Evolutionary conservation across 2,329 filamentous ascomycete species (phyloP).

Genomic region (Sarocladiaceae sp.): DNA sequence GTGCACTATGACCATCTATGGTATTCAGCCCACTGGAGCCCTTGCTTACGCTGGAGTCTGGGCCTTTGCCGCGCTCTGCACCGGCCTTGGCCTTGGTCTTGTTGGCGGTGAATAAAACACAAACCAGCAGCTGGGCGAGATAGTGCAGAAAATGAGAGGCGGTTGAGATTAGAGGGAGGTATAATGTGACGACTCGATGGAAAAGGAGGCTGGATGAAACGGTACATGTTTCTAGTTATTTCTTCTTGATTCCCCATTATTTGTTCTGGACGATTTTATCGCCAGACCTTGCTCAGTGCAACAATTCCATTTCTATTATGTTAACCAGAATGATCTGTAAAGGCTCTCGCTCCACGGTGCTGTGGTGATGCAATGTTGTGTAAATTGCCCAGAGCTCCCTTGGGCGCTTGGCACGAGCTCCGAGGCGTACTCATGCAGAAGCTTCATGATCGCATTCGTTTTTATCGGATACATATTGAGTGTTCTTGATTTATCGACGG

Average conservation of each 20-base stretch:
- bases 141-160: not conserved
- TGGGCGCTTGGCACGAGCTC: too few relatives aligned
- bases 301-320: too few relatives aligned
- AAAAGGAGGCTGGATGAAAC: too few relatives aligned
- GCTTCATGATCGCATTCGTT: too few relatives aligned
- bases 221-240: not conserved
- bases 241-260: not conserved
- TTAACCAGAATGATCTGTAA: not conserved
- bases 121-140: not conserved
- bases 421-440: too few relatives aligned
- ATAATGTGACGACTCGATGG: not conserved
- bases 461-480: too few relatives aligned
- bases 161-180: not conserved
- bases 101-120: conserved; percentile 40
- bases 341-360: not conserved
- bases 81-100: conserved; percentile 51
- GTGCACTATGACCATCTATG: conserved; percentile 61
- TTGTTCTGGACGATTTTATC: not conserved
- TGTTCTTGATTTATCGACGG: too few relatives aligned
- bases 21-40: conserved; percentile 67
- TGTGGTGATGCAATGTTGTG: too few relatives aligned
- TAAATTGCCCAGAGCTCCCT: too few relatives aligned
- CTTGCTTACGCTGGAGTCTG: conserved; percentile 70
- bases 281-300: not conserved
- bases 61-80: conserved; percentile 59